phyloP scores from a whole-genome alignment of 2,329 filamentous ascomycete genomes.

The Didymella sp. region DNA sequence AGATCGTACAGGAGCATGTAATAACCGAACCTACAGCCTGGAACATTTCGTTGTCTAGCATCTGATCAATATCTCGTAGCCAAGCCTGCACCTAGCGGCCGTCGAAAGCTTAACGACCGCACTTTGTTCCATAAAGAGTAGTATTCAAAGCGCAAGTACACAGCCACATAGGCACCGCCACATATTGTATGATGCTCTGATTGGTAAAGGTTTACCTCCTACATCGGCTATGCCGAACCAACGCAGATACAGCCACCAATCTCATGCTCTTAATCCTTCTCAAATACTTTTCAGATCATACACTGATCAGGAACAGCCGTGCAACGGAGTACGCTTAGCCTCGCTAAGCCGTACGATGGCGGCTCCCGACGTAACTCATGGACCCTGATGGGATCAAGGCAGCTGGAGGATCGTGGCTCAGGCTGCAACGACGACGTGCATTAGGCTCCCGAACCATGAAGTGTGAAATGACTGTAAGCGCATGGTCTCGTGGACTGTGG shows the following conservation, averaged over 20 bases:
- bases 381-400: constrained; percentile 8
- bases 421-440: constrained; percentile 18
- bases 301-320: constrained; percentile 5
- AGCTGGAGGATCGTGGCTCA: constrained; percentile 17
- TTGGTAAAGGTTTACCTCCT: neutral
- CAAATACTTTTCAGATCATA: constrained; percentile 1
- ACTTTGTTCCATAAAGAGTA: neutral
- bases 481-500: neutral
- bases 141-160: constrained; percentile 2
- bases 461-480: constrained; percentile 15
- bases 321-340: neutral
- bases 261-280: neutral
- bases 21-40: constrained; percentile 5
- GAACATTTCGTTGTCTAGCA: neutral
- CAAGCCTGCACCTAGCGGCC: constrained; percentile 1
- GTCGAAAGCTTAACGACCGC: constrained; percentile 2
- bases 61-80: neutral
- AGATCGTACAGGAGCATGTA: neutral
- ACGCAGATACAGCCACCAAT: constrained; percentile 12
- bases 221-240: constrained; percentile 7
- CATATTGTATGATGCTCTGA: neutral
- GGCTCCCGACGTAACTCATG: constrained; percentile 7
- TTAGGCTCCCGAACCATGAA: constrained; percentile 14
- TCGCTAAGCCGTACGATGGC: constrained; percentile 8
- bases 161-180: constrained; percentile 14